Evolutionary conservation across 2,329 filamentous ascomycete species (phyloP).

Genomic region (Aspergillus sp.): DNA sequence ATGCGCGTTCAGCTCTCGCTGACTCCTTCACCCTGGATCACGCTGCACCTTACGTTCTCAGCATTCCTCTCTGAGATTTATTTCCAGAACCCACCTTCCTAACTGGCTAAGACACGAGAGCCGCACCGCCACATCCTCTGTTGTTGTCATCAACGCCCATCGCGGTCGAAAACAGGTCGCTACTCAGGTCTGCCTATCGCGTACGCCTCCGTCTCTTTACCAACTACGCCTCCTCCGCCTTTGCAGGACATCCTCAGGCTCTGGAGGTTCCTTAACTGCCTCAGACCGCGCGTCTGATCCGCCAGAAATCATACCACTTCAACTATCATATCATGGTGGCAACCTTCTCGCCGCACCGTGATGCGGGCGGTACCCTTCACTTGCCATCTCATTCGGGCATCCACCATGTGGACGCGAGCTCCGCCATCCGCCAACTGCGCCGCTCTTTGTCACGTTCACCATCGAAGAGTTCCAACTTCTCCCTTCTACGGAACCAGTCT

Average conservation of each 20-base stretch:
- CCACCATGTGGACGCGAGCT: conserved; percentile 77
- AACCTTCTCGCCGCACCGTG: conserved; percentile 49
- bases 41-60: conserved; percentile 18
- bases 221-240: conserved; percentile 1
- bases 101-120: conserved; percentile 13
- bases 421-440: conserved; percentile 76
- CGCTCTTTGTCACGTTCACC: conserved; percentile 91
- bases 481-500: conserved; percentile 55
- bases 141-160: conserved; percentile 14
- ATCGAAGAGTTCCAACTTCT: conserved; percentile 72
- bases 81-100: conserved; percentile 3
- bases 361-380: conserved; percentile 72
- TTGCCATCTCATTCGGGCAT: conserved; percentile 81
- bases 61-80: conserved; percentile 27
- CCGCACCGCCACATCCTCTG: conserved; percentile 15
- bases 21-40: conserved; percentile 8
- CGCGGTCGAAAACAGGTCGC: conserved; percentile 3
- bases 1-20: conserved; percentile 20
- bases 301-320: neutral
- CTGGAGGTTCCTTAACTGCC: neutral
- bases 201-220: neutral
- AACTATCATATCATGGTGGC: conserved; percentile 38
- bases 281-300: neutral
- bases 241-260: neutral
- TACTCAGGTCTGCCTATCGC: neutral